phyloP scores from a whole-genome alignment of 306 rosid genomes.

The Cucurbita ficifolia region DNA sequence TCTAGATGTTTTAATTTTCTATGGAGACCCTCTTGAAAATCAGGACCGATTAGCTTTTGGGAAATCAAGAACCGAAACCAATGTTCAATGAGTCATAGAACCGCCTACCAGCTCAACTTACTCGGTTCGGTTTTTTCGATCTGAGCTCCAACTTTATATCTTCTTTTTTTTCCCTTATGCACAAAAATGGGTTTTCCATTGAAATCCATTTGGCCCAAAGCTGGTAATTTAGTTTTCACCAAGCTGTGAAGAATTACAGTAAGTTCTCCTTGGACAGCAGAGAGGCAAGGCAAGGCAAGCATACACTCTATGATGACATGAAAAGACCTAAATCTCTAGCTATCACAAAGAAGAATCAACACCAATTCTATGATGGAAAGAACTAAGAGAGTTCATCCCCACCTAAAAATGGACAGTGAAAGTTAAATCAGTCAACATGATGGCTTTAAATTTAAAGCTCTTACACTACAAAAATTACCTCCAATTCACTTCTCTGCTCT shows the following conservation, averaged over 20 bases:
- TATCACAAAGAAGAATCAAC: neutral
- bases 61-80: too few species aligned
- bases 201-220: too few species aligned
- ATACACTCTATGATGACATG: neutral
- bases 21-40: too few species aligned
- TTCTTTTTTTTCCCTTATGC: too few species aligned
- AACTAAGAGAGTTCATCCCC: neutral
- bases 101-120: too few species aligned
- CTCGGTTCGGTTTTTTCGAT: too few species aligned
- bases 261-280: neutral
- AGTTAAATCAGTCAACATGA: slow-evolving; percentile 18
- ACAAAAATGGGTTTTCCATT: too few species aligned
- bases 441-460: neutral
- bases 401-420: neutral
- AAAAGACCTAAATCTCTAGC: neutral
- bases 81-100: too few species aligned
- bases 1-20: too few species aligned
- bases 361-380: neutral
- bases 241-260: neutral
- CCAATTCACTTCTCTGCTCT: neutral
- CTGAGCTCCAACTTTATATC: too few species aligned
- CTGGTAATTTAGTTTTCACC: neutral
- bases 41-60: too few species aligned
- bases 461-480: neutral
- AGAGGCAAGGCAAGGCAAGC: neutral